A percentile compares a stretch with the other conserved stretches of the same genome.
Evolutionary conservation across 768 basidiomycete species (phyloP).

Genomic region (Pleurotus platypus): DNA sequence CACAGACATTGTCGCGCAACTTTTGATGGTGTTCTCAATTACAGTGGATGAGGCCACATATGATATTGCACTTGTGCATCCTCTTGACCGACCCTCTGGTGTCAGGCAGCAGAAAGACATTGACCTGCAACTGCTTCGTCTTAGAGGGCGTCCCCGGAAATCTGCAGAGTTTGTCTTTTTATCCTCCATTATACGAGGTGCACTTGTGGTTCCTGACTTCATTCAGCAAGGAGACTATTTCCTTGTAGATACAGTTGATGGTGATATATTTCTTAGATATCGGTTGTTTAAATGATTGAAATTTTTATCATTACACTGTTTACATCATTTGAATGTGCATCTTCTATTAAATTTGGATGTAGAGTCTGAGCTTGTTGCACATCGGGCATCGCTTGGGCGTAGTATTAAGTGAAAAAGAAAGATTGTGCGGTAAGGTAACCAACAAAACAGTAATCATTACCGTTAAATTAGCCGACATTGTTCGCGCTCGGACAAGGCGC

Average conservation of each 20-base stretch:
- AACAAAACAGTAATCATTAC: no score
- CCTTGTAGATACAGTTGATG: slow-evolving; percentile 23
- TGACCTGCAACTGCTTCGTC: slow-evolving; percentile 17
- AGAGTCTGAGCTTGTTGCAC: no score
- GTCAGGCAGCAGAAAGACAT: slow-evolving; percentile 15
- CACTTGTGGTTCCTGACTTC: slow-evolving; percentile 18
- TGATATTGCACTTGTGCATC: slow-evolving; percentile 20
- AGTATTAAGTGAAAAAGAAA: no score
- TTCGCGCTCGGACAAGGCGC: no score
- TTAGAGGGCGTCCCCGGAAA: slow-evolving; percentile 8
- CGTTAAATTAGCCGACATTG: no score
- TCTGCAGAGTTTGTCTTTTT: slow-evolving; percentile 19
- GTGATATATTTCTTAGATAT: slow-evolving; percentile 22
- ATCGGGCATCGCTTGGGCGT: no score
- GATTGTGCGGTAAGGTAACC: no score
- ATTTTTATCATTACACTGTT: no score
- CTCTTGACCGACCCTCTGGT: slow-evolving; percentile 13
- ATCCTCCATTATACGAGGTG: slow-evolving; percentile 25
- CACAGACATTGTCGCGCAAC: slow-evolving; percentile 14
- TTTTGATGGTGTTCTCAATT: slow-evolving; percentile 19
- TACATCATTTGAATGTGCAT: no score
- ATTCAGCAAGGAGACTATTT: slow-evolving; percentile 16
- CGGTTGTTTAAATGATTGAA: background rate
- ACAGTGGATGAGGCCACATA: slow-evolving; percentile 1
- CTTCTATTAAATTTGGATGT: no score